Evolutionary conservation across 164 flowering plant genomes (phyloP).

Genomic region (Magnolia sinica): DNA sequence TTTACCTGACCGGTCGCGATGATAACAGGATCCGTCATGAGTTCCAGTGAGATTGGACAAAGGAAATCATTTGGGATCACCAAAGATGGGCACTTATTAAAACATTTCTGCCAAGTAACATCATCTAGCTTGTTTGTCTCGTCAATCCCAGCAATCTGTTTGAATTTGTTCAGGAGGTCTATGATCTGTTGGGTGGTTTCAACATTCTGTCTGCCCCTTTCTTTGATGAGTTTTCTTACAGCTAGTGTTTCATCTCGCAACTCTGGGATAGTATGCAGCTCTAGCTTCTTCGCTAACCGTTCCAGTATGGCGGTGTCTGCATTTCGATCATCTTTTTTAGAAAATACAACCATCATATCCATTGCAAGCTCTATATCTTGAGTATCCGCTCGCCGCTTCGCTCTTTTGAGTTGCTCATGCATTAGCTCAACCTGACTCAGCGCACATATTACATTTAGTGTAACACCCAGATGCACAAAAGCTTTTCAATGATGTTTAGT

Average conservation of each 20-base stretch:
- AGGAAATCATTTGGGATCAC: constrained; percentile 65
- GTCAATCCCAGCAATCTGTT: constrained; percentile 51
- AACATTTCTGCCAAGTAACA: constrained; percentile 31
- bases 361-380: constrained; percentile 86
- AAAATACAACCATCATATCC: constrained; percentile 77
- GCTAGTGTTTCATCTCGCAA: constrained; percentile 54
- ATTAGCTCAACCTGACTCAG: constrained; percentile 54
- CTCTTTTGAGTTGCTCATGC: constrained; percentile 53
- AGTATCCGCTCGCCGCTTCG: constrained; percentile 65
- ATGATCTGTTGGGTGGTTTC: constrained; percentile 51
- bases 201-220: constrained; percentile 33
- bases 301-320: constrained; percentile 72
- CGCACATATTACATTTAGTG: neutral
- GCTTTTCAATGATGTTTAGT: neutral
- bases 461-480: neutral
- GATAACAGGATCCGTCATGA: constrained; percentile 83
- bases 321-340: constrained; percentile 51
- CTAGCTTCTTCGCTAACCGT: constrained; percentile 71
- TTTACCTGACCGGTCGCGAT: constrained; percentile 76
- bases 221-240: constrained; percentile 45
- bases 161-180: constrained; percentile 56
- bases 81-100: constrained; percentile 36
- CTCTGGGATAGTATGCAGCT: constrained; percentile 49
- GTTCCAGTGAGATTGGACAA: constrained; percentile 72
- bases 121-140: constrained; percentile 30